These are phyloP conservation scores for Solanum hybrid DNA, from an alignment of 305 asterid genomes.

Conservation along the genomic window DNA sequence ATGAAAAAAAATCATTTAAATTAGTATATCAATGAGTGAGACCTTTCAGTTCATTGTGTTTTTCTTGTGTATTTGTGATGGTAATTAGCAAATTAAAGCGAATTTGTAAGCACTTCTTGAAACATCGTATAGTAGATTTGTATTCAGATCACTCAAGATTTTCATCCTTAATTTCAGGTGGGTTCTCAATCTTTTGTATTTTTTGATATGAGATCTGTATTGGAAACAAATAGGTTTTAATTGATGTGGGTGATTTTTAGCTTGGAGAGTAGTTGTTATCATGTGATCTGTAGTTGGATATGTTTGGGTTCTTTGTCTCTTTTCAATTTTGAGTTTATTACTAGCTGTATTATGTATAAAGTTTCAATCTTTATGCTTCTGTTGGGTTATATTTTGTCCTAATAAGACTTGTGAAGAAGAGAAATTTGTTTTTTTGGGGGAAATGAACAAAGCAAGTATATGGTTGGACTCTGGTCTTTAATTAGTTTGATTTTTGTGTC, in stretches of 20 bases:
- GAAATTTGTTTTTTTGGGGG: background rate
- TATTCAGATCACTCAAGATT: background rate
- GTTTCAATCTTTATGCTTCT: background rate
- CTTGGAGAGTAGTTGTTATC: background rate
- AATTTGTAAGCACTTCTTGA: background rate
- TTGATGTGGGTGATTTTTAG: background rate
- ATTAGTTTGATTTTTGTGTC: background rate
- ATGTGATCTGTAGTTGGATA: background rate
- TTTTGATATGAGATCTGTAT: background rate
- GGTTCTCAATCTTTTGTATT: background rate
- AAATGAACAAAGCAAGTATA: background rate
- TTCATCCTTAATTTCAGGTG: background rate
- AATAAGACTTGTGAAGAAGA: background rate
- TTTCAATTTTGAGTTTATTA: background rate
- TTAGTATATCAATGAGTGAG: background rate
- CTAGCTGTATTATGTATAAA: background rate
- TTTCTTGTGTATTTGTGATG: background rate
- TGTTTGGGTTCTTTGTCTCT: background rate
- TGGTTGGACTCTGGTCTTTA: background rate
- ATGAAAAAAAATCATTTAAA: background rate
- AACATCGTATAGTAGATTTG: no score
- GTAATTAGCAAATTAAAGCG: background rate
- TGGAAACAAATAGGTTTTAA: background rate
- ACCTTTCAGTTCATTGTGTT: background rate
- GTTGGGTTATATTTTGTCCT: background rate